Evolutionary conservation across 768 basidiomycete species (phyloP).

Genomic region (Leucocoprinus sp.): DNA sequence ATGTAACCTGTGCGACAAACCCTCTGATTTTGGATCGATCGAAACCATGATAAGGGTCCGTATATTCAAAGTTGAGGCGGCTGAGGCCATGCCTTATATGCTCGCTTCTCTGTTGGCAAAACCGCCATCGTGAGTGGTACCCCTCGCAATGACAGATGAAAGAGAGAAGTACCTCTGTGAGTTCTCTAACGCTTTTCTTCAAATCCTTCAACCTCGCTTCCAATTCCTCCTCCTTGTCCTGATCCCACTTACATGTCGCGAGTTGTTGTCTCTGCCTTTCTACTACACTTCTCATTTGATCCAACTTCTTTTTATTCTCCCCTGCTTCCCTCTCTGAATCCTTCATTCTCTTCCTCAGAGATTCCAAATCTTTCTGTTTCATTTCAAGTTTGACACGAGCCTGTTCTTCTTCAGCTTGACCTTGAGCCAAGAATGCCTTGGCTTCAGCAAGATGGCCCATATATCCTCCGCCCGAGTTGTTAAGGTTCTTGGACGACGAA

Average conservation of each 20-base stretch:
- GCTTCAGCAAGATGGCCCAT: slow-evolving; percentile 94
- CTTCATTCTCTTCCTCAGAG: slow-evolving; percentile 73
- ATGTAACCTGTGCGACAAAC: slow-evolving; percentile 82
- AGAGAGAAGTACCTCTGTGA: slow-evolving; percentile 49
- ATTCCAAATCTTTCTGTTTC: slow-evolving; percentile 70
- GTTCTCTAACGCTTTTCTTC: slow-evolving; percentile 41
- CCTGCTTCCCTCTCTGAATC: slow-evolving; percentile 78
- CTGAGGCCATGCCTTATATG: slow-evolving; percentile 55
- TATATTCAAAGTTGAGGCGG: slow-evolving; percentile 77
- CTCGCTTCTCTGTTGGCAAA: slow-evolving; percentile 51
- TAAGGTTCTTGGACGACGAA: slow-evolving; percentile 49
- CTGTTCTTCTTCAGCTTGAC: slow-evolving; percentile 80
- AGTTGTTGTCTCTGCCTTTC: slow-evolving; percentile 46
- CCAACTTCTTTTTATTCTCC: slow-evolving; percentile 64
- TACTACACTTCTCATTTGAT: slow-evolving; percentile 48
- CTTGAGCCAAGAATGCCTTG: slow-evolving; percentile 64
- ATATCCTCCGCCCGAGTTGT: slow-evolving; percentile 78
- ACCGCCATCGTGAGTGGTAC: background rate
- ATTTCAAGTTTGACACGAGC: slow-evolving; percentile 66
- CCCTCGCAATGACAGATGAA: background rate
- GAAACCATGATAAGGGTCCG: slow-evolving; percentile 68
- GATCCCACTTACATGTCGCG: slow-evolving; percentile 64
- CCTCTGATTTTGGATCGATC: slow-evolving; percentile 86
- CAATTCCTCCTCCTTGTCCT: slow-evolving; percentile 57
- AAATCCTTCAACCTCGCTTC: slow-evolving; percentile 44